Evolutionary conservation across 2,329 filamentous ascomycete genomes (phyloP).

Genomic region (Verticillium albo-atrum): DNA sequence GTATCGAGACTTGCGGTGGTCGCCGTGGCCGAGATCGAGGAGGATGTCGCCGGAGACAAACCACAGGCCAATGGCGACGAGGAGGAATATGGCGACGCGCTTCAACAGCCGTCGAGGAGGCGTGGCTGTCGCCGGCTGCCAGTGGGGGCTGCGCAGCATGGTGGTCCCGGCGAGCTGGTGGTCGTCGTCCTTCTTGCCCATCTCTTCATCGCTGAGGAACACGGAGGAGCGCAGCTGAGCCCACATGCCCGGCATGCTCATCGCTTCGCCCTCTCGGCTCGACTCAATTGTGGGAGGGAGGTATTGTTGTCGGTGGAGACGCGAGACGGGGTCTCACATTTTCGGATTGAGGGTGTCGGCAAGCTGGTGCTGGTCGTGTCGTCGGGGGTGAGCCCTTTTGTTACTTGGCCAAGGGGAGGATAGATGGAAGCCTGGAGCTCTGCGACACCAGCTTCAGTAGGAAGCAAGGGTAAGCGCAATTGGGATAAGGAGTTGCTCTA

Average conservation of each 20-base stretch:
- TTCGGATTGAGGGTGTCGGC: background rate
- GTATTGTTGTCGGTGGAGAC: background rate
- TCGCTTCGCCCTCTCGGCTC: background rate
- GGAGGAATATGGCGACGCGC: slow-evolving; percentile 43
- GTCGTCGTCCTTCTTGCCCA: slow-evolving; percentile 59
- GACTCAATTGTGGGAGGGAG: background rate
- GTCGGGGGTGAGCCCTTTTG: background rate
- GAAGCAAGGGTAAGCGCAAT: too few relatives aligned
- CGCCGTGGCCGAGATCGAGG: slow-evolving; percentile 30
- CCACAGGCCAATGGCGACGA: slow-evolving; percentile 51
- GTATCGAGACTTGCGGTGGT: slow-evolving; percentile 22
- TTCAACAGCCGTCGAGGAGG: slow-evolving; percentile 49
- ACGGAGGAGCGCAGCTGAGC: slow-evolving; percentile 28
- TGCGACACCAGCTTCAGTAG: background rate
- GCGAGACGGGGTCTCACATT: background rate
- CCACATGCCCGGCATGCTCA: slow-evolving; percentile 30
- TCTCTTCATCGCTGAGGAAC: slow-evolving; percentile 49
- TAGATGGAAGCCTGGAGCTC: background rate
- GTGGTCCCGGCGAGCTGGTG: slow-evolving; percentile 24
- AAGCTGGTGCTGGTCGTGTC: background rate
- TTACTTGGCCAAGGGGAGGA: background rate
- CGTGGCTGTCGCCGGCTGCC: slow-evolving; percentile 35
- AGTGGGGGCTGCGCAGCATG: slow-evolving; percentile 24
- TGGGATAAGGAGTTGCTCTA: too few relatives aligned
- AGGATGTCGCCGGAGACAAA: slow-evolving; percentile 63